Evolutionary conservation across 495 filamentous ascomycete genomes (phyloP), one percentile per base, ranked within the genome.

Genomic region (Xylaria longipes): DNA sequence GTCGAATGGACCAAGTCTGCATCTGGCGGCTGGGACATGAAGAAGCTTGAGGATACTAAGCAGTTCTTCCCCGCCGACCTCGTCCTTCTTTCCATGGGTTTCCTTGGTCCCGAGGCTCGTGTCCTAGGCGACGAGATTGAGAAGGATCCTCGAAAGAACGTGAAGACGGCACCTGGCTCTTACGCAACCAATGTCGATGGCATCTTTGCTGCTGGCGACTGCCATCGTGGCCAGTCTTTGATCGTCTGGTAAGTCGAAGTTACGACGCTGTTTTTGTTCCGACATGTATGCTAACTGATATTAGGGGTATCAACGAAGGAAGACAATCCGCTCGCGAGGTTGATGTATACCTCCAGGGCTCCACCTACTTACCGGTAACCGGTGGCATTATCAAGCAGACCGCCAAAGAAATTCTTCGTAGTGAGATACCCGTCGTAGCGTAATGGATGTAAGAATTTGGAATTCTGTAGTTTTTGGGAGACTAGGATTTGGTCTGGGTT

Each of bases 271-370:
- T 11, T 2, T 0, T 29, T 39, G 35, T 22, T 67, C n/a, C 8
- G 15, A 58, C 3, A 61, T 7, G 54, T 64, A 52, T 67, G 37
- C 82, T 83, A 79, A 85, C 70, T 64, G 52, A 73, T 70, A 41
- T n/a, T 70, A 94, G 92, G 93, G 96, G 95, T 82, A 99, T 99
- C 87, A 99, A 99, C 79, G 96, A 99, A 86, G 96, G 96, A 78
- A 92, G 96, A 74, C 92, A 94, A 83, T 91, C 91, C 62, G 96
- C 96, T 76, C 93, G 97, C 69, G 95, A 99, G 81, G 93, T 98
- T 63, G 96, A 99, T 79, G 80, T 93, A 62, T 97, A 89, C 86
- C 92, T 99, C 65, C 92, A 91, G 82, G 87, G 90, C 70, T 91
- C 89, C 75, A 95, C 94, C 56, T 87, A 87, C 75, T 87, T 99